These are phyloP conservation scores for Brassica juncea DNA, from an alignment of 345 rosid genomes.

Conservation along the genomic window DNA sequence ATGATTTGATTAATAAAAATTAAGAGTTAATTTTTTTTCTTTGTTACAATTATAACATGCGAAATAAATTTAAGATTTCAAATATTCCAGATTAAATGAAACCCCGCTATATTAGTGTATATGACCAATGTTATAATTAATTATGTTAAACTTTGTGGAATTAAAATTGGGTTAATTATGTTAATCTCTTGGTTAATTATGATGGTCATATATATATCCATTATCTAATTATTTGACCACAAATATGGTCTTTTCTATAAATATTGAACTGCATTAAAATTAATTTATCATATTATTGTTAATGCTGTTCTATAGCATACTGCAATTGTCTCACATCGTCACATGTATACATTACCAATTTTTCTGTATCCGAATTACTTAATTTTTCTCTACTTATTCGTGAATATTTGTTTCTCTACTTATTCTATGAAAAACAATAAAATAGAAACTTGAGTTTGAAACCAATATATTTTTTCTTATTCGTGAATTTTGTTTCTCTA, in stretches of 20 bases:
- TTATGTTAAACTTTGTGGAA: neutral
- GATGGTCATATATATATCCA: neutral
- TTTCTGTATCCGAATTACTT: neutral
- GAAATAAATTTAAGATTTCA: too few relatives aligned
- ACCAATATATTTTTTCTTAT: too few relatives aligned
- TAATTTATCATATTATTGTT: neutral
- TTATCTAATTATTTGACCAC: neutral
- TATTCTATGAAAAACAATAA: neutral
- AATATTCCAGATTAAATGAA: neutral
- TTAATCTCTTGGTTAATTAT: neutral
- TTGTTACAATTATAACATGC: too few relatives aligned
- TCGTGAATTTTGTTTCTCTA: too few relatives aligned
- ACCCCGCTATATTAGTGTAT: neutral
- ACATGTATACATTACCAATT: neutral
- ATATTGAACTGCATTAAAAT: neutral
- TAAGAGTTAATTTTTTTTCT: neutral
- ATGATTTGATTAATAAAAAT: too few relatives aligned
- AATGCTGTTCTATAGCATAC: neutral
- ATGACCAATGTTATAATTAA: neutral
- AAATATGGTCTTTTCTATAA: neutral
- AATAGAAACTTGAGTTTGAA: neutral
- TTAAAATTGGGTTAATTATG: neutral
- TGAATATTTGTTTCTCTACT: neutral
- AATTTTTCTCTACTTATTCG: neutral
- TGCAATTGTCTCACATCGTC: neutral